Evolutionary conservation across 441 rosid species (phyloP), one percentile per base, ranked within the genome.

Genomic region (Capsella rubella): DNA sequence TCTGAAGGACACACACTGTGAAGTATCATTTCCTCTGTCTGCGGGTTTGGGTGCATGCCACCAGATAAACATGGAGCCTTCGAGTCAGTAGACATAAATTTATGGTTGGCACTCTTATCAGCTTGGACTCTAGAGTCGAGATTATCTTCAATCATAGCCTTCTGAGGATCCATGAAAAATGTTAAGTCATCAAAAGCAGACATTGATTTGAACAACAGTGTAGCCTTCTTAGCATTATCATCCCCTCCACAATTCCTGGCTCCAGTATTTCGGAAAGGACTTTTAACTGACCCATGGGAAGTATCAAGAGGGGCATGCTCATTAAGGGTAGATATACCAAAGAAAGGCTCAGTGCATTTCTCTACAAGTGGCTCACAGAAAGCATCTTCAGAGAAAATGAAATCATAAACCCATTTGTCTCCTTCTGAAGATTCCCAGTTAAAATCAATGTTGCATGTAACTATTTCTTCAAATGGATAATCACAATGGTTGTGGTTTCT

Each of bases 101-200:
- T 50, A 46, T 77, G 71, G 78, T 39, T 74, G 64, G 59, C 54
- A 68, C 69, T 82, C 55, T 70, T 58, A 49, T 69, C 61, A 55
- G 73, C 78, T 68, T 64, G 75, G 12, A 52, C 76, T 67, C 67
- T 58, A 66, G 77, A 68, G 70, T 69, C 83, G 47, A 64, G 61
- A 80, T 77, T 84, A 71, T 67, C 83, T 59, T 68, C 77, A 15
- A 57, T 64, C 69, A 68, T 81, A 72, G 79, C 83, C 82, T 87
- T 89, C 64, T 70, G 83, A 76, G 90, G 97, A 85, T 91, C 90
- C 89, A 93, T 84, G 91, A 91, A 91, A 77, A 91, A 91, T 31
- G 82, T 89, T 51, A 96, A 92, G 81, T 91, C 98, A 82, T 83
- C 87, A 84, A 85, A 88, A 59, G 85, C 84, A 56, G 94, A 84